A percentile compares a stretch with the other conserved stretches of the same genome.
Evolutionary conservation across 2,329 filamentous ascomycete genomes (phyloP).

Genomic region (Fusarium sp.): DNA sequence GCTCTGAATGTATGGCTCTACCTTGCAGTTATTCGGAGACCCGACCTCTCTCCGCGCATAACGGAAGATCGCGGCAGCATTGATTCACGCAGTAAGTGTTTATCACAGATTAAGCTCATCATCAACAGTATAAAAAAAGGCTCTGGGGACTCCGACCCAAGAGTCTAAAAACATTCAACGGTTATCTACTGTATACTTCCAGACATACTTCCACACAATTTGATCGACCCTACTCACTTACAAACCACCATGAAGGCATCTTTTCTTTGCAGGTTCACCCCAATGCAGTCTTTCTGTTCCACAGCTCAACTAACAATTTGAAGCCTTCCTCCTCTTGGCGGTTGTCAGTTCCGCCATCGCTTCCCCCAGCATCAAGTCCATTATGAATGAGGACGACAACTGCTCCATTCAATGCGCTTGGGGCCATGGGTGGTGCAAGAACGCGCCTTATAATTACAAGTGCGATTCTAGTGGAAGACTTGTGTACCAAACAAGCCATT

Average conservation of each 20-base stretch:
- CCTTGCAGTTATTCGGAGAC: background rate
- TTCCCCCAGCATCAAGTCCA: background rate
- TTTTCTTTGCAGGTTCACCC: background rate
- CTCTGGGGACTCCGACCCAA: background rate
- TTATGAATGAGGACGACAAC: background rate
- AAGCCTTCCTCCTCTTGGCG: background rate
- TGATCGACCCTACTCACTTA: background rate
- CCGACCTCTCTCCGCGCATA: background rate
- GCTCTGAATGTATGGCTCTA: background rate
- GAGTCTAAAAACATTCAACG: background rate
- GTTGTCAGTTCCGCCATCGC: background rate
- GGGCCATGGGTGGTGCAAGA: constrained; percentile 1
- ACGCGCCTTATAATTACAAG: background rate
- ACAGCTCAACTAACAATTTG: background rate
- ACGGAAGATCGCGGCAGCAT: background rate
- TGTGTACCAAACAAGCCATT: background rate
- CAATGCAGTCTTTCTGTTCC: background rate
- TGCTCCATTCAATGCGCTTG: background rate
- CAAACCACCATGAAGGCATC: background rate
- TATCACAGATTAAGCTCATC: background rate
- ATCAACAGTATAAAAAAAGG: background rate
- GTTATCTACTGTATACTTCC: background rate
- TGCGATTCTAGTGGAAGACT: constrained; percentile 1
- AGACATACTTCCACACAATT: too few relatives aligned
- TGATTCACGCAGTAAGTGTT: background rate